Conservation (phyloP, 192 early-diverging fungal genomes). For the Backusella macrospora region DNA sequence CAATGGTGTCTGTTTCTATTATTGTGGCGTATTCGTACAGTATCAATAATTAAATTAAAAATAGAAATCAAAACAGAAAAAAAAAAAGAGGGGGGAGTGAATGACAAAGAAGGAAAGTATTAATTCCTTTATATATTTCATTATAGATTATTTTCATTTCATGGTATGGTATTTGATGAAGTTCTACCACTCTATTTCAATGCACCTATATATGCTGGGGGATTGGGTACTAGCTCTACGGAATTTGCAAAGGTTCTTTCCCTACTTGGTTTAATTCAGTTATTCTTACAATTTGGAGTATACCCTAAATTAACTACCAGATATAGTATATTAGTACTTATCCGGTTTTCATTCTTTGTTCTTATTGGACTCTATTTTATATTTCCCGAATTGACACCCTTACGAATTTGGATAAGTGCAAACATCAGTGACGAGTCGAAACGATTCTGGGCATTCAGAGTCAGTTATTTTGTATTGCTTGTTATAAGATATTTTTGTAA, state of each 20-base stretch:
- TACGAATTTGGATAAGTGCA: conserved; percentile 30
- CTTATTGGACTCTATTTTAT: conserved; percentile 45
- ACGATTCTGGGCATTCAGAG: conserved; percentile 18
- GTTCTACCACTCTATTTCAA: conserved; percentile 36
- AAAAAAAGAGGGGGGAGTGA: no score
- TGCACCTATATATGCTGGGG: conserved; percentile 41
- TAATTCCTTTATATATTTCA: neutral
- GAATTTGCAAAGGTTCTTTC: conserved; percentile 50
- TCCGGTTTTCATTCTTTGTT: conserved; percentile 35
- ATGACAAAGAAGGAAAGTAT: no score
- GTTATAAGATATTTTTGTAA: conserved; percentile 18
- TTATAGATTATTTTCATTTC: conserved; percentile 45
- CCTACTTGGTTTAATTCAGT: conserved; percentile 43
- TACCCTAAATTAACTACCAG: conserved; percentile 45
- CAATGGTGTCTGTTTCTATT: conserved; percentile 9
- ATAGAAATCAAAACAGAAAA: no score
- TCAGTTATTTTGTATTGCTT: conserved; percentile 11
- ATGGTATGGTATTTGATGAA: conserved; percentile 59
- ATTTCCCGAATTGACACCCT: conserved; percentile 36
- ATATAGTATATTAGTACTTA: conserved; percentile 41
- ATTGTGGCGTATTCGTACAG: conserved; percentile 37
- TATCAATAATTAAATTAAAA: neutral
- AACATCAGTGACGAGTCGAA: conserved; percentile 19
- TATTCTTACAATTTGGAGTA: conserved; percentile 47
- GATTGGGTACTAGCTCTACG: conserved; percentile 44